Evolutionary conservation across 176 grass and related monocot species (phyloP), one percentile per base, ranked within the genome.

Genomic region (Rhynchospora breviuscula): DNA sequence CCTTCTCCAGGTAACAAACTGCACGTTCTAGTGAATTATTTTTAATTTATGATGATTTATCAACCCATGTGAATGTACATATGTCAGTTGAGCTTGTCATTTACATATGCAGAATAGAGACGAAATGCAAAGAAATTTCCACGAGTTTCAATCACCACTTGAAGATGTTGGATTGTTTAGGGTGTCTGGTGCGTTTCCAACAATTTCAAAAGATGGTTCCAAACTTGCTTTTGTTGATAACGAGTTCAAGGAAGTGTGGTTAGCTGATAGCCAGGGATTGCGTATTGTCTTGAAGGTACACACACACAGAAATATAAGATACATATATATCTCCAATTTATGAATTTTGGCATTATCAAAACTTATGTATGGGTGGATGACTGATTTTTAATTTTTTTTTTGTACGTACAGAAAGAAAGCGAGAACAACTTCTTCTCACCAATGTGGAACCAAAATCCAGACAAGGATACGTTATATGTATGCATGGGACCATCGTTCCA

Each of bases 191-290:
- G 86, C 86, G 46, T 91, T 88, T 47, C 89, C 89, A 0, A 88
- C 69, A 78, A 56, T 91, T 40, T 91, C 83, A 19, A 85, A 3
- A 7, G 72, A 91, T 17, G 89, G 89, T 10, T 59, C 63, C 8
- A 91, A 91, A 83, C 86, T 91, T 0, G 89, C 89, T 4, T 91
- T 91, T 61, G 89, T 88, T 1, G 89, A 91, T 59, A 88, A 91
- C 9, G 79, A 83, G 13, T 88, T 91, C 89, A 86, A 91, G 22
- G 63, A 79, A 0, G 54, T 91, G 1, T 91, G 89, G 89, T 33
- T 91, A 2, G 86, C 89, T 11, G 89, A 88, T 22, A 63, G 3
- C 52, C 17, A 78, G 0, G 86, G 86, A 0, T 17, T 88, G 53
- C 78, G 86, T 0, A 35, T 82, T 13, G 83, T 91, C 0, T 64